phyloP scores from a whole-genome alignment of 176 grass and related monocot genomes.

The Sorghum bicolor region Sorghum_bicolor_NCBIv3 NC_012872.2:66229501-66230000 shows the following conservation, averaged over 20 bases:
- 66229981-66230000: no score
- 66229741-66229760: not conserved
- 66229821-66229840: not conserved
- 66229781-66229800: not conserved
- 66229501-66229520: not conserved
- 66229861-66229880: no score
- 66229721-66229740: not conserved
- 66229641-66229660: constrained; percentile 22
- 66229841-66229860: not conserved
- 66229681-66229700: constrained; percentile 18
- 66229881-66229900: not conserved
- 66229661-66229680: constrained; percentile 21
- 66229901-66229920: not conserved
- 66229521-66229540: constrained; percentile 13
- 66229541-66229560: constrained; percentile 22
- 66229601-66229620: constrained; percentile 39
- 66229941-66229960: no score
- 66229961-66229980: not conserved
- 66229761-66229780: not conserved
- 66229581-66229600: constrained; percentile 30
- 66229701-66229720: not conserved
- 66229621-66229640: constrained; percentile 33
- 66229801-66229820: not conserved
- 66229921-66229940: no score
- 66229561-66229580: not conserved